Conservation (phyloP, 805 yeast genomes). For the Teunomyces barrocoloradensis region DNA sequence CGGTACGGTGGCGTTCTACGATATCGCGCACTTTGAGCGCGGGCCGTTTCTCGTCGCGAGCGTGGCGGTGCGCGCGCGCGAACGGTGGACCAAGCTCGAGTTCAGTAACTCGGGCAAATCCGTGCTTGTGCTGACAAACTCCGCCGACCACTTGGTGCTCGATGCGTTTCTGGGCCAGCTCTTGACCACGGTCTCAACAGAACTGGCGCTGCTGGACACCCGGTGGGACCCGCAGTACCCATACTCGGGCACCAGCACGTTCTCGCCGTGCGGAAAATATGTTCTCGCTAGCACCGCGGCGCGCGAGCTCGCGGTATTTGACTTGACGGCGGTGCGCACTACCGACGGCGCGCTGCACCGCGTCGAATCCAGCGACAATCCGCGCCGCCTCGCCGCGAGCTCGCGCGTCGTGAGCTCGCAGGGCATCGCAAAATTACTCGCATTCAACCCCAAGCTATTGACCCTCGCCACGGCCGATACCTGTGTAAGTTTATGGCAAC, state of each 20-base stretch:
- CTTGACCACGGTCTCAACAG: constrained; percentile 24
- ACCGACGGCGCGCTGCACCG: constrained; percentile 18
- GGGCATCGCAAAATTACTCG: constrained; percentile 47
- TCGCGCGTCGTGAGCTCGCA: constrained; percentile 19
- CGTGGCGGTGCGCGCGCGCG: constrained; percentile 19
- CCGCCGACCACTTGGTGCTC: constrained; percentile 53
- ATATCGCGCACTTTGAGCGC: constrained; percentile 53
- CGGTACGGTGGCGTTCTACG: constrained; percentile 51
- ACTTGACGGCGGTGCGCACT: constrained; percentile 22
- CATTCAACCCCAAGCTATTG: constrained; percentile 61
- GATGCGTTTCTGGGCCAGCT: constrained; percentile 69
- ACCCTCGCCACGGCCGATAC: constrained; percentile 64
- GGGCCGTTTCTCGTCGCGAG: constrained; percentile 46
- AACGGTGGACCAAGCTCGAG: constrained; percentile 62
- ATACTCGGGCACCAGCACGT: constrained; percentile 31
- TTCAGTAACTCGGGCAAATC: constrained; percentile 76
- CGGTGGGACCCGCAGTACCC: constrained; percentile 22
- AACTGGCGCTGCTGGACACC: constrained; percentile 12
- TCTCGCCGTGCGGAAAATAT: constrained; percentile 41
- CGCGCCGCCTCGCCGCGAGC: constrained; percentile 20
- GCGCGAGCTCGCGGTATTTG: constrained; percentile 27
- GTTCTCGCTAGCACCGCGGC: constrained; percentile 31
- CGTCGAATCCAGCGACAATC: constrained; percentile 18
- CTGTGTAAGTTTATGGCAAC: constrained; percentile 38
- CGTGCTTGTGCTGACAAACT: constrained; percentile 55